phyloP scores from a whole-genome alignment of 495 filamentous ascomycete genomes.

The Sordaria brevicollis region DNA sequence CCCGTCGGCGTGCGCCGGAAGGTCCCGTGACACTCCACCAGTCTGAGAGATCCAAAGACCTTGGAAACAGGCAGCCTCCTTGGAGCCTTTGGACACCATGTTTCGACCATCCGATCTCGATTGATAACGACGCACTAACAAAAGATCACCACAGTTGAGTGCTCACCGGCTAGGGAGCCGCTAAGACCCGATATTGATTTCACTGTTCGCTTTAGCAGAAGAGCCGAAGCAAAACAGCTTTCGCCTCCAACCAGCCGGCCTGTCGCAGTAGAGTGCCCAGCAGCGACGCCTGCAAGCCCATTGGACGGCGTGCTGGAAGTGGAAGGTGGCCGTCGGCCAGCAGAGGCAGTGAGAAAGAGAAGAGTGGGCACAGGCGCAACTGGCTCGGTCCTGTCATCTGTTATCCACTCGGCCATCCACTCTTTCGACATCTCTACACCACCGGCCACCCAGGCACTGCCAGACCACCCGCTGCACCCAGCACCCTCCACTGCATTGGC shows the following conservation, averaged over 20 bases:
- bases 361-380: background rate
- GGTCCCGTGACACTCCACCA: constrained; percentile 4
- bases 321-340: background rate
- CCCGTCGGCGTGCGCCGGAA: constrained; percentile 3
- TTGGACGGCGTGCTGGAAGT: background rate
- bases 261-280: background rate
- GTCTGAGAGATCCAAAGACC: background rate
- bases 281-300: background rate
- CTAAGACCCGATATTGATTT: background rate
- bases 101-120: background rate
- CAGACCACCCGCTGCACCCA: background rate
- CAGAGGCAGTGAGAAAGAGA: background rate
- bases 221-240: background rate
- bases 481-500: background rate
- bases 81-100: background rate
- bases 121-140: background rate
- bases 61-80: background rate
- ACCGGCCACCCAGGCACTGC: background rate
- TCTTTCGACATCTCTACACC: background rate
- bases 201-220: background rate
- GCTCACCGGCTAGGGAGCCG: background rate
- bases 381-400: background rate
- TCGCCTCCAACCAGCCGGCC: background rate
- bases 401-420: constrained; percentile 4
- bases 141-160: background rate